Percentiles rank a stretch among this genome's conserved stretches.
Conservation (phyloP, 2,329 filamentous ascomycete genomes). For the Colletotrichum sp. region DNA sequence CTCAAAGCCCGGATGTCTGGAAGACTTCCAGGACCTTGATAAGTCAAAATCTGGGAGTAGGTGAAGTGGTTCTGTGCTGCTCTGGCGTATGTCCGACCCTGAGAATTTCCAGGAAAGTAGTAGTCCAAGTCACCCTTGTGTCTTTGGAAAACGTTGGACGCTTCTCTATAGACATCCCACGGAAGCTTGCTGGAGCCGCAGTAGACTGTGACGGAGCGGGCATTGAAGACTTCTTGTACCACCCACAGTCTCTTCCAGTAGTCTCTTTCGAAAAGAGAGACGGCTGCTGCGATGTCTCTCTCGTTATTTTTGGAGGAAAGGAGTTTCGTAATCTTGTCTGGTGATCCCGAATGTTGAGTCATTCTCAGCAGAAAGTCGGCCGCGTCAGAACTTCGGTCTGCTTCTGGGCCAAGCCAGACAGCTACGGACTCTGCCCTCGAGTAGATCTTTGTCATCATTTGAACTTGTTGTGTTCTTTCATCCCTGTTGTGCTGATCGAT, state of each 20-base stretch:
- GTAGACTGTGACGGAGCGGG: conserved; percentile 25
- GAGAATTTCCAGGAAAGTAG: neutral
- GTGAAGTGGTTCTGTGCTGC: conserved; percentile 2
- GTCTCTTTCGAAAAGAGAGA: conserved; percentile 35
- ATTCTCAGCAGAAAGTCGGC: conserved; percentile 16
- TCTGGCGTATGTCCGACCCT: neutral
- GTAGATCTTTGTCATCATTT: conserved; percentile 25
- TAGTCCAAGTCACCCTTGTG: conserved; percentile 15
- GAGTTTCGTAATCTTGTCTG: conserved; percentile 3
- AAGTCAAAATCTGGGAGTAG: conserved; percentile 13
- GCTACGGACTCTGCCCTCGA: conserved; percentile 18
- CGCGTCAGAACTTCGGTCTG: conserved; percentile 20
- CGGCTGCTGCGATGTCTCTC: conserved; percentile 25
- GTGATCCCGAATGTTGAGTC: neutral
- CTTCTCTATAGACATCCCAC: conserved; percentile 23
- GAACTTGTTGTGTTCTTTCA: neutral
- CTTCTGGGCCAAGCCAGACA: conserved; percentile 25
- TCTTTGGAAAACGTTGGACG: conserved; percentile 16
- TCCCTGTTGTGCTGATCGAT: conserved; percentile 4
- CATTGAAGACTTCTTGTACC: conserved; percentile 33
- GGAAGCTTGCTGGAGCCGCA: conserved; percentile 27
- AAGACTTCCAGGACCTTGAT: conserved; percentile 24
- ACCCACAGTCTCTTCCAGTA: conserved; percentile 41
- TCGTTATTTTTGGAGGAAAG: conserved; percentile 7
- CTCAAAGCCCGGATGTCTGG: neutral